Conservation (phyloP, 1,139 yeast species). For the Saccharomycopsis hybrid region DNA sequence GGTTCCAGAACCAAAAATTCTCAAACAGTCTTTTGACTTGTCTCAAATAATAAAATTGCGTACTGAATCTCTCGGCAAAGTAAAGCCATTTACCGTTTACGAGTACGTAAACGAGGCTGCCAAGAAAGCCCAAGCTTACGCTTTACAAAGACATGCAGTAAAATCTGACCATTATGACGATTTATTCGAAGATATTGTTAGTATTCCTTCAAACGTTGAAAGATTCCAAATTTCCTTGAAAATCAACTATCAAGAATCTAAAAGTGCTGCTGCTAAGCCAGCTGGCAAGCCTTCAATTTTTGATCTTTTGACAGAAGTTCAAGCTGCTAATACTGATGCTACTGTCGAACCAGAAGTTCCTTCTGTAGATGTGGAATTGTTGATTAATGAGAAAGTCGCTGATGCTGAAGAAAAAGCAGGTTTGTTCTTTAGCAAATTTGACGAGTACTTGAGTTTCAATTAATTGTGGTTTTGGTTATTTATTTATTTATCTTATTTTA, state of each 20-base stretch:
- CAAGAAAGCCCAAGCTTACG: constrained; percentile 36
- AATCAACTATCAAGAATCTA: constrained; percentile 23
- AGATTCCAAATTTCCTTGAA: constrained; percentile 42
- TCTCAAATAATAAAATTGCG: constrained; percentile 27
- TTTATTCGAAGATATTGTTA: constrained; percentile 57
- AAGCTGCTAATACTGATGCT: neutral
- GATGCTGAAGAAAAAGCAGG: constrained; percentile 42
- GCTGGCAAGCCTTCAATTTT: constrained; percentile 14
- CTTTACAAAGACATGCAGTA: constrained; percentile 36
- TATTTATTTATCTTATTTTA: too few species aligned
- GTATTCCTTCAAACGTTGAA: constrained; percentile 49
- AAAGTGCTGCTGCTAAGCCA: constrained; percentile 5
- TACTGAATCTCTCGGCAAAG: constrained; percentile 28
- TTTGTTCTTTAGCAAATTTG: constrained; percentile 29
- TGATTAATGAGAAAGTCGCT: constrained; percentile 38
- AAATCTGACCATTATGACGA: constrained; percentile 49
- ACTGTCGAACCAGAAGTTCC: constrained; percentile 24
- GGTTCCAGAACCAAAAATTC: constrained; percentile 28
- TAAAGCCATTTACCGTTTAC: constrained; percentile 26
- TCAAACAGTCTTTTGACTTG: constrained; percentile 29
- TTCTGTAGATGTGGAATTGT: constrained; percentile 37
- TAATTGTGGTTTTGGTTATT: too few species aligned
- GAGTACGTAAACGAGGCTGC: constrained; percentile 35
- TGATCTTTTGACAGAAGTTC: constrained; percentile 10
- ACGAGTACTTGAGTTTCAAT: constrained; percentile 7